These are phyloP conservation scores for Achaetomiella virescens DNA, from an alignment of 495 filamentous ascomycete genomes.

Conservation along the genomic window DNA sequence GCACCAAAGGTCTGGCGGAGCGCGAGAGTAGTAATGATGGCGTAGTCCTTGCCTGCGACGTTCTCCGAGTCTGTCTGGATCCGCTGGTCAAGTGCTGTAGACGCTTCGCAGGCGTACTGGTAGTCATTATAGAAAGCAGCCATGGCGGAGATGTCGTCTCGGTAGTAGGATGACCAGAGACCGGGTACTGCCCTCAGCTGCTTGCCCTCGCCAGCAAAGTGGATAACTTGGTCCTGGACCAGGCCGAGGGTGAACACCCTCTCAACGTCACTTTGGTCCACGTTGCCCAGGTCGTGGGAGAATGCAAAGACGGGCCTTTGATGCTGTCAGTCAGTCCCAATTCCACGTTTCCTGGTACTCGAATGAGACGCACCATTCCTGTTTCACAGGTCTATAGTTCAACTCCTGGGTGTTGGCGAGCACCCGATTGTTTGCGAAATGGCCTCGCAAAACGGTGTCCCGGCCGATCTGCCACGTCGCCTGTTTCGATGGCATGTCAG, in stretches of 20 bases:
- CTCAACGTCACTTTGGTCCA: constrained; percentile 26
- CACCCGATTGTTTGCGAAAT: constrained; percentile 57
- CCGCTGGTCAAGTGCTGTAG: constrained; percentile 59
- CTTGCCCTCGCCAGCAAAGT: constrained; percentile 66
- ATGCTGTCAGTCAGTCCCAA: constrained; percentile 16
- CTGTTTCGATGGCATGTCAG: constrained; percentile 23
- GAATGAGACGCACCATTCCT: constrained; percentile 49
- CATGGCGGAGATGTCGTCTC: constrained; percentile 51
- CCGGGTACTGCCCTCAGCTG: constrained; percentile 62
- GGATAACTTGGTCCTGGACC: constrained; percentile 64
- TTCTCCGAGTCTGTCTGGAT: constrained; percentile 64
- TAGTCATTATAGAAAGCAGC: constrained; percentile 71
- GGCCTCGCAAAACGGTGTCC: constrained; percentile 55
- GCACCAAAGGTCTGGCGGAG: constrained; percentile 86
- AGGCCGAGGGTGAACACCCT: constrained; percentile 75
- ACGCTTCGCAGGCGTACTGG: constrained; percentile 43
- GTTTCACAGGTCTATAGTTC: constrained; percentile 62
- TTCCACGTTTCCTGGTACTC: not conserved
- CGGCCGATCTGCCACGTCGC: constrained; percentile 60
- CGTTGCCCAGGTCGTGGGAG: constrained; percentile 61
- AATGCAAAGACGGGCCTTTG: constrained; percentile 78
- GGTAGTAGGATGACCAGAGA: constrained; percentile 68
- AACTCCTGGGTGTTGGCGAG: constrained; percentile 61
- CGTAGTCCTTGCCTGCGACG: constrained; percentile 63
- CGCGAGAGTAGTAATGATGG: constrained; percentile 74